Base-by-base conservation (phyloP, 805 yeast genomes). In the Ogataea glucozyma region DNA sequence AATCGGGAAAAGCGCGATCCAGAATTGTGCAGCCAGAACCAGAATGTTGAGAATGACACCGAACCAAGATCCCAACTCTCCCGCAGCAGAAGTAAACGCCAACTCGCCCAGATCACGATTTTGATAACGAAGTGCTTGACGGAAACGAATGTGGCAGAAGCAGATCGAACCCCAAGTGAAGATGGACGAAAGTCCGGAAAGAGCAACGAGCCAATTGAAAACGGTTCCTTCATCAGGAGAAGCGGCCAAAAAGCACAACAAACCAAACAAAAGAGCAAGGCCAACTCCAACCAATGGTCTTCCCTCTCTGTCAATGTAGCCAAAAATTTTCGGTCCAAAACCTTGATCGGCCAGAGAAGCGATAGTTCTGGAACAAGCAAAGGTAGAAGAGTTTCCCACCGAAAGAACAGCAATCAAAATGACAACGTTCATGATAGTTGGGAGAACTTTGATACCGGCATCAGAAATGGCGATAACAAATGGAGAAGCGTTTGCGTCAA, bases 161-260 rank as follows among this genome's bases (percentile, higher is more conserved):
- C 83, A 79, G 46, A 84, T 79, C 6, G 88, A 76, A 38, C 82
- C 81, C 95, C 95, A 85, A 30, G 86, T 81, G 66, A 83, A 78
- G 42, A 85, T 69, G 16, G 88, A 79, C 0, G 88, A 78, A 46
- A 86, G 69, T 43, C 90, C 89, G 22, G 88, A 79, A 23, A 86
- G 64, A n/a, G 89, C 84, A 57, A 83, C 67, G 62, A 85, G 64
- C 91, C 91, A 85, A 46, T 70, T 67, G 65, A 86, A 86, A 20
- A 83, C 79, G 6, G 62, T 73, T 31, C 70, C 72, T 51, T 79
- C 69, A 42, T 73, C 62, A 4, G 71, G 62, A 14, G 84, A 76
- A 1, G 86, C 85, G 27, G 81, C 76, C 23, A 85, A 66, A 58
- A 75, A 81, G 42, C 85, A 76, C 14, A 81, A 54, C 41, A 80